Evolutionary conservation across 805 yeast genomes (phyloP).

Genomic region (Candida chilensis): DNA sequence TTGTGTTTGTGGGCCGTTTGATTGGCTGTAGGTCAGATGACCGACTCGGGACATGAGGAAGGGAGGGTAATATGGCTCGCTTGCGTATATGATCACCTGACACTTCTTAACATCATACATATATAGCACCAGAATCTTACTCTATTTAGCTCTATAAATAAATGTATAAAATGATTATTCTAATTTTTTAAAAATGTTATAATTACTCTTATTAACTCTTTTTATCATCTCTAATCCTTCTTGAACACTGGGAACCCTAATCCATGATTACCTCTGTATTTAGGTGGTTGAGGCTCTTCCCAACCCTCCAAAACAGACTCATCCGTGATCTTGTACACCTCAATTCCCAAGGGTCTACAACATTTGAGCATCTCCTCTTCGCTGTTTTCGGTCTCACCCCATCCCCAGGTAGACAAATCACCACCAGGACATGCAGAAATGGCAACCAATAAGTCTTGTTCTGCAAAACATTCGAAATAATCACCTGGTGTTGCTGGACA

Average conservation of each 20-base stretch:
- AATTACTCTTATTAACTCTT: too few species aligned
- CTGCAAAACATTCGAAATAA: constrained; percentile 61
- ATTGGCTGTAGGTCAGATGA: too few species aligned
- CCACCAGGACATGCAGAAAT: constrained; percentile 67
- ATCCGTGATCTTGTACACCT: constrained; percentile 47
- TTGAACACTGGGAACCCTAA: constrained; percentile 12
- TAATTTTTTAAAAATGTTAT: too few species aligned
- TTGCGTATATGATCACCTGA: too few species aligned
- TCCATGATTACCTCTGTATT: constrained; percentile 54
- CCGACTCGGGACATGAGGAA: too few species aligned
- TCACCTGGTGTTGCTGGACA: constrained; percentile 54
- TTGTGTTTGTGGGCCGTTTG: too few species aligned
- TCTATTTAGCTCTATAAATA: too few species aligned
- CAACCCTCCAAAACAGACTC: constrained; percentile 34
- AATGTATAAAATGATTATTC: too few species aligned
- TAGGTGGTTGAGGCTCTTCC: constrained; percentile 40
- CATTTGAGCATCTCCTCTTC: constrained; percentile 46
- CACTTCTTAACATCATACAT: too few species aligned
- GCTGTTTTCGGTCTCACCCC: constrained; percentile 32
- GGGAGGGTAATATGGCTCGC: too few species aligned
- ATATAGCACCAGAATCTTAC: too few species aligned
- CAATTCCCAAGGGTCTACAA: constrained; percentile 56
- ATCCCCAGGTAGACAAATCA: constrained; percentile 61
- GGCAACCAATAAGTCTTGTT: constrained; percentile 54
- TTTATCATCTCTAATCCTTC: constrained; percentile 3